Conservation (phyloP, 2,329 filamentous ascomycete genomes). For the Aspergillus sp. region DNA sequence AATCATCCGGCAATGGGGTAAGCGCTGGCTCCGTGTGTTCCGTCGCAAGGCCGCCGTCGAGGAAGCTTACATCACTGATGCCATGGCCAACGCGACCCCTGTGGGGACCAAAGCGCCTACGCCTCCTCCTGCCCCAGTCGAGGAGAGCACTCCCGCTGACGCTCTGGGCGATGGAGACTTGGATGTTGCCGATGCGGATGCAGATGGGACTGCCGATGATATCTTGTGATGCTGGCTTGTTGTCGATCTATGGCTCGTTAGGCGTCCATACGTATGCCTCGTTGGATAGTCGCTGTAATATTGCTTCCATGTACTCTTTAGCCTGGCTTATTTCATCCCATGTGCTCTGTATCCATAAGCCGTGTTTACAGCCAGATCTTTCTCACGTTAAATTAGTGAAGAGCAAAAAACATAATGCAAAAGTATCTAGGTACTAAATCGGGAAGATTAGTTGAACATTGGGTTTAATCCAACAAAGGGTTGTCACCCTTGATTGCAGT, state of each 20-base stretch:
- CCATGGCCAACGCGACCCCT: constrained; percentile 54
- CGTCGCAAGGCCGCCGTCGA: constrained; percentile 81
- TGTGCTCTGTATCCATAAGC: constrained; percentile 12
- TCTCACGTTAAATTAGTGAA: not conserved
- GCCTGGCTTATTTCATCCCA: not conserved
- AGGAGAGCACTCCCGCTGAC: constrained; percentile 17
- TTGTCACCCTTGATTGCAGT: not conserved
- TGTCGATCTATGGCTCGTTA: not conserved
- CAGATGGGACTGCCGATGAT: constrained; percentile 21
- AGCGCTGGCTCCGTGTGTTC: constrained; percentile 86
- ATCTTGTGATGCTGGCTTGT: constrained; percentile 12
- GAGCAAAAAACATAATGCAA: not conserved
- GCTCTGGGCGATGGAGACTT: constrained; percentile 34
- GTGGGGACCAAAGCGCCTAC: constrained; percentile 43
- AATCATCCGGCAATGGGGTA: constrained; percentile 77
- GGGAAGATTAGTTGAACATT: not conserved
- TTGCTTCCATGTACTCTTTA: not conserved
- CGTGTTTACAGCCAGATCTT: not conserved
- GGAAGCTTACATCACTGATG: constrained; percentile 69
- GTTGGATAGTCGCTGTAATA: not conserved
- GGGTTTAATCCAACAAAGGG: too few relatives aligned
- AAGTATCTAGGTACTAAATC: not conserved
- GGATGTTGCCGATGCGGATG: constrained; percentile 37
- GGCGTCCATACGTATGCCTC: not conserved
- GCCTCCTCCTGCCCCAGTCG: constrained; percentile 19